Conservation (phyloP, 1,284 basidiomycete genomes). For the Rhizoctonia solani region DNA sequence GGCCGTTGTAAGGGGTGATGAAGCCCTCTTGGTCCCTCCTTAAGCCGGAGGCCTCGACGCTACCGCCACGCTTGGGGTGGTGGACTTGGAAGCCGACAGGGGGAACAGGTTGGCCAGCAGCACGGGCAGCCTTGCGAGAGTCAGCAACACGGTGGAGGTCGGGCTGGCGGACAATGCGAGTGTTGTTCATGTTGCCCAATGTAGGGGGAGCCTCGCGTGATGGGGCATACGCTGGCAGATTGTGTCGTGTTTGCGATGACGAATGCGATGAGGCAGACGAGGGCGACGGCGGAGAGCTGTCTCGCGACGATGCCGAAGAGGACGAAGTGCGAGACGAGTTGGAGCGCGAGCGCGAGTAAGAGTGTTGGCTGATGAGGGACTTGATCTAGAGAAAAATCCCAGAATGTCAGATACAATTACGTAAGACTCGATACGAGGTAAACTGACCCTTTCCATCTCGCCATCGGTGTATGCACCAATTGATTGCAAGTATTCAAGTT, state of each 20-base stretch:
- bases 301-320: background rate
- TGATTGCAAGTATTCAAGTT: slow-evolving; percentile 32
- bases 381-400: slow-evolving; percentile 16
- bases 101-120: slow-evolving; percentile 18
- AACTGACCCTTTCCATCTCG: slow-evolving; percentile 30
- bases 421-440: background rate
- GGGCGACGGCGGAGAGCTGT: slow-evolving; percentile 14
- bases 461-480: slow-evolving; percentile 33
- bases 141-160: slow-evolving; percentile 31
- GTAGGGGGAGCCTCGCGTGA: slow-evolving; percentile 30
- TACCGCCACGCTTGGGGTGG: slow-evolving; percentile 27
- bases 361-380: slow-evolving; percentile 33
- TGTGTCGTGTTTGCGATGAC: slow-evolving; percentile 10
- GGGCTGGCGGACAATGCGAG: slow-evolving; percentile 29
- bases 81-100: slow-evolving; percentile 30
- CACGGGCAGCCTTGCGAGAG: slow-evolving; percentile 27
- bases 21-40: slow-evolving; percentile 23
- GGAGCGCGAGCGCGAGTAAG: slow-evolving; percentile 16
- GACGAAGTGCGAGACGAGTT: slow-evolving; percentile 26
- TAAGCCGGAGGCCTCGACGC: background rate
- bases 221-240: slow-evolving; percentile 22
- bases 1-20: slow-evolving; percentile 19
- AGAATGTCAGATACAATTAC: background rate
- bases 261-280: slow-evolving; percentile 21
- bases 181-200: slow-evolving; percentile 18